Conservation (phyloP, 208 protist species). For the Leishmania martiniquensis region DNA sequence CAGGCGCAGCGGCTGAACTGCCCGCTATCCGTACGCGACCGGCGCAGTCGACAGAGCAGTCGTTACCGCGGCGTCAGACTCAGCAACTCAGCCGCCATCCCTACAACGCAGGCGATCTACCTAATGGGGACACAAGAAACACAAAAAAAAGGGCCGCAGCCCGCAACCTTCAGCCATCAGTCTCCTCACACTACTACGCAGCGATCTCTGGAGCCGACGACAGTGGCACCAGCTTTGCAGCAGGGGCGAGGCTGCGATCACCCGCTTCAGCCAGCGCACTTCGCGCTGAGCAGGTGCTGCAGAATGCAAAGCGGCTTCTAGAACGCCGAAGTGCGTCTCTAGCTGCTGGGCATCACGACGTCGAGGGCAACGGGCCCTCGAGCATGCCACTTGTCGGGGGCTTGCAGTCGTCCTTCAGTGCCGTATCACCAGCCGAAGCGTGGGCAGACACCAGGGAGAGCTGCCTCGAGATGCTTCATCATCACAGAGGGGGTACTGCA, state of each 20-base stretch:
- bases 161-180: not conserved
- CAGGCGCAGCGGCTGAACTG: not conserved
- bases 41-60: not conserved
- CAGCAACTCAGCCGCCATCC: not conserved
- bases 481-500: not conserved
- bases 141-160: not conserved
- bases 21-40: not conserved
- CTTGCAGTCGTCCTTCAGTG: not conserved
- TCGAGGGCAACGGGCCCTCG: not conserved
- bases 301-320: slow-evolving; percentile 27
- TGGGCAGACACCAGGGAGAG: not conserved
- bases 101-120: not conserved
- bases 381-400: not conserved
- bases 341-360: not conserved
- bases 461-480: not conserved
- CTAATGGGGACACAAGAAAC: not conserved
- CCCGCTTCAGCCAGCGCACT: slow-evolving; percentile 6
- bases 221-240: not conserved
- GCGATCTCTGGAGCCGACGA: slow-evolving; percentile 16
- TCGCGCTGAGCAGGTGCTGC: slow-evolving; percentile 22
- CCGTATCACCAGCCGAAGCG: not conserved
- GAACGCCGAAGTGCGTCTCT: slow-evolving; percentile 10
- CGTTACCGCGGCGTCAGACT: not conserved
- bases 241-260: not conserved
- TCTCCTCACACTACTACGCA: slow-evolving; percentile 16